Conservation (phyloP, 2,329 filamentous ascomycete genomes). For the Fusarium praegraminearum region DNA sequence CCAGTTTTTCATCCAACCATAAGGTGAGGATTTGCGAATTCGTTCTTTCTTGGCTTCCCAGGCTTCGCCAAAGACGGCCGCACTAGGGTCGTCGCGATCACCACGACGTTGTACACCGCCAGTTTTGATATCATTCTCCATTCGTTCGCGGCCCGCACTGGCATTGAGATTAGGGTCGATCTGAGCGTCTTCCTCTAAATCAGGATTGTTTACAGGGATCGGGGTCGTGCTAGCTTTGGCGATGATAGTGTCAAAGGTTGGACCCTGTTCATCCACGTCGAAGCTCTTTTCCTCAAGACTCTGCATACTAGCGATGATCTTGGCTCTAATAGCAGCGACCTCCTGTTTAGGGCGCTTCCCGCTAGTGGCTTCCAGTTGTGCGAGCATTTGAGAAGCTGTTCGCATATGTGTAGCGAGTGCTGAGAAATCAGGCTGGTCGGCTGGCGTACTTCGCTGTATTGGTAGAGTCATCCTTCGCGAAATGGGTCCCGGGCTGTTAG, state of each 20-base stretch:
- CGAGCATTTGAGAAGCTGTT: constrained; percentile 87
- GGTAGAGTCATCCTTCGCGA: constrained; percentile 71
- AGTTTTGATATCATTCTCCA: constrained; percentile 92
- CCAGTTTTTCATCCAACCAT: constrained; percentile 92
- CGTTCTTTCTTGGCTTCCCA: constrained; percentile 88
- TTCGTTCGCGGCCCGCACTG: constrained; percentile 81
- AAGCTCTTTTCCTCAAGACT: constrained; percentile 88
- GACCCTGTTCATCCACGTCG: constrained; percentile 77
- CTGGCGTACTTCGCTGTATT: constrained; percentile 64
- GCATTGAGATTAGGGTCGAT: constrained; percentile 69
- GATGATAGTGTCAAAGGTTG: constrained; percentile 86
- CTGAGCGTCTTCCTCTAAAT: constrained; percentile 67
- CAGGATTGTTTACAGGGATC: constrained; percentile 54
- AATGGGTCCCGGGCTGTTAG: constrained; percentile 71
- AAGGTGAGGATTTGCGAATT: constrained; percentile 84
- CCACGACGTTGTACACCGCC: constrained; percentile 84
- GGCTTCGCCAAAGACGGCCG: constrained; percentile 87
- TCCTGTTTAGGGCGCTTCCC: constrained; percentile 84
- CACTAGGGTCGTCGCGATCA: constrained; percentile 86
- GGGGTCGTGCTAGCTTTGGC: constrained; percentile 73
- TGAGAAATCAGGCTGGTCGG: constrained; percentile 83
- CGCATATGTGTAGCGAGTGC: constrained; percentile 89
- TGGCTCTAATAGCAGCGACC: constrained; percentile 84
- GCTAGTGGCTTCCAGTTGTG: constrained; percentile 82
- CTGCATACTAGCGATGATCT: constrained; percentile 93